These are phyloP conservation scores for Linum tenue DNA, from an alignment of 345 rosid genomes.

Conservation along the genomic window DNA sequence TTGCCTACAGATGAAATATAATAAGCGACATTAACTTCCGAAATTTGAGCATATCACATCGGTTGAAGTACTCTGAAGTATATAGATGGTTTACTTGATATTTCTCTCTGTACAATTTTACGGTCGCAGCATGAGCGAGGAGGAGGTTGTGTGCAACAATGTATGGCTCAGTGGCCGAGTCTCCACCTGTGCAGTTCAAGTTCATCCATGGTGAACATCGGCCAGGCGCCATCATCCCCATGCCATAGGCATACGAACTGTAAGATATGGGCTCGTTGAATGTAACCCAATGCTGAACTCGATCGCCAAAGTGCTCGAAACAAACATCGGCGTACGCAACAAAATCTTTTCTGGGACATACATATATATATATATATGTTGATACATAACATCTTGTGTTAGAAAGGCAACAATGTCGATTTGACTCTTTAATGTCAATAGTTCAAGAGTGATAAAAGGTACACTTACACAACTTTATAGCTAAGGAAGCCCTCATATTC, in stretches of 20 bases:
- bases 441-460: no score
- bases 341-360: background rate
- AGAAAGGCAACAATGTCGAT: no score
- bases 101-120: constrained; percentile 6
- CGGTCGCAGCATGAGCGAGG: constrained; percentile 20
- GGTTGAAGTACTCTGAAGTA: no score
- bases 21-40: no score
- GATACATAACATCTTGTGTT: no score
- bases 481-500: constrained; percentile 8
- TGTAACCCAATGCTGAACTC: constrained; percentile 36
- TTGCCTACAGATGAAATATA: constrained; percentile 27
- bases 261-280: constrained; percentile 13
- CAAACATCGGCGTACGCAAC: constrained; percentile 10
- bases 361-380: background rate
- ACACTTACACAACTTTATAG: constrained; percentile 9
- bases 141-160: constrained; percentile 14
- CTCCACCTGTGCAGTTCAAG: constrained; percentile 9
- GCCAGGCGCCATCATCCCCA: constrained; percentile 3
- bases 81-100: background rate
- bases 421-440: no score
- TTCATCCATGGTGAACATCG: constrained; percentile 6
- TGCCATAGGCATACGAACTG: constrained; percentile 9
- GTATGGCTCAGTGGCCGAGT: constrained; percentile 16
- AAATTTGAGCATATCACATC: no score
- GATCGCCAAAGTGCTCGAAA: constrained; percentile 1